Evolutionary conservation across 768 basidiomycete species (phyloP).

Genomic region (Tylopilus balloui): DNA sequence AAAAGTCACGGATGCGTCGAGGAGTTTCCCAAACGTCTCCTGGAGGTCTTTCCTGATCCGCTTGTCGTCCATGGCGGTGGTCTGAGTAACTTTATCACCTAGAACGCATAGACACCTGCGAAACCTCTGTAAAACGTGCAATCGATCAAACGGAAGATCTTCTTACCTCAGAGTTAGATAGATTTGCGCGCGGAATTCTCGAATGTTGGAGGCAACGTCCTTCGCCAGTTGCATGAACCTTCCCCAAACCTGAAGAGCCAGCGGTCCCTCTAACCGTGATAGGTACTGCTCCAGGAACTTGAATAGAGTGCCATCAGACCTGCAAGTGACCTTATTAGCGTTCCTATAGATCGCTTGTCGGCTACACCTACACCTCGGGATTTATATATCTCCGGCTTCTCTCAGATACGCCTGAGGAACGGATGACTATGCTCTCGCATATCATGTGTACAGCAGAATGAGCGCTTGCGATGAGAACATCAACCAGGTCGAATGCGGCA

Average conservation of each 20-base stretch:
- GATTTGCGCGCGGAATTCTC: slow-evolving; percentile 66
- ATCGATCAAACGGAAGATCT: background rate
- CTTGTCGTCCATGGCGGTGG: slow-evolving; percentile 86
- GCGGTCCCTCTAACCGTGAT: slow-evolving; percentile 76
- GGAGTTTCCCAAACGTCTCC: slow-evolving; percentile 82
- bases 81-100: slow-evolving; percentile 82
- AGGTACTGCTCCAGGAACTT: slow-evolving; percentile 87
- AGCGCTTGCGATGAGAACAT: slow-evolving; percentile 77
- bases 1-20: slow-evolving; percentile 73
- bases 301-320: slow-evolving; percentile 70
- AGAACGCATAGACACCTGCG: slow-evolving; percentile 70
- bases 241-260: slow-evolving; percentile 90
- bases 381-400: slow-evolving; percentile 59
- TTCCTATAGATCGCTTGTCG: background rate
- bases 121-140: slow-evolving; percentile 8
- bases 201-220: slow-evolving; percentile 62
- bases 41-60: slow-evolving; percentile 86
- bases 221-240: slow-evolving; percentile 73
- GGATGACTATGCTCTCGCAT: slow-evolving; percentile 73
- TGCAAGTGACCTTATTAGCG: slow-evolving; percentile 30
- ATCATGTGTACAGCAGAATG: slow-evolving; percentile 85
- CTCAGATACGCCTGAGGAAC: slow-evolving; percentile 53
- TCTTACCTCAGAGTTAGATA: slow-evolving; percentile 70
- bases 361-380: slow-evolving; percentile 55
- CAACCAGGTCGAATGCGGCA: slow-evolving; percentile 76